Evolutionary conservation across 768 basidiomycete genomes (phyloP), one percentile per base, ranked within the genome.

Genomic region (Leccinum barrowsii): DNA sequence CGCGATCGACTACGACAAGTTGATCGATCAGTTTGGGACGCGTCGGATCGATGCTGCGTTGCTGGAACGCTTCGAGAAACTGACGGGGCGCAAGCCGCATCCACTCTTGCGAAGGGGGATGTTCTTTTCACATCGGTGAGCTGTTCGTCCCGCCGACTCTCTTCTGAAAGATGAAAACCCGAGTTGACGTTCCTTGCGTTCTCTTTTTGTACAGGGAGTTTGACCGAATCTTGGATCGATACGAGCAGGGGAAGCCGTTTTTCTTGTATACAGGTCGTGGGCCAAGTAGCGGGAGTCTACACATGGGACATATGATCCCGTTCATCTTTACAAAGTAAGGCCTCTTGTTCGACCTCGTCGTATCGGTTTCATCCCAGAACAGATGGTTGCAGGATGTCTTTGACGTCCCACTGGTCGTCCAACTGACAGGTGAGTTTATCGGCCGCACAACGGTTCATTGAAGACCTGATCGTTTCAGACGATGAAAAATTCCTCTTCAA

Each of bases 401-500:
- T 71, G 82, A 94, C 60, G 92, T 92, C 7, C 95, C 97, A 5
- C 78, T 98, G 32, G 97, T 99, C 58, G 80, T 99, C 57, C 97
- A 99, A 73, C 82, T 99, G 2, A 99, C 97, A 40, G 94, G 94
- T 90, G 56, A 49, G 79, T 44, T 44, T 51, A 32, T 52, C 17
- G 21, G 47, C 47, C 34, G 35, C 13, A 19, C 22, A 37, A 13
- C 10, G 44, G 21, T 60, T 37, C 15, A 7, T 7, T 7, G 15
- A 7, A 12, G 11, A 17, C 46, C 53, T 19, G 15, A 8, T 50
- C 17, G 42, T 17, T 37, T 21, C 64, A 92, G 97, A 99, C 68
- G 97, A 99, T 73, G 97, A 99, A 72, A 99, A 99, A 73, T 99
- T 98, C 79, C 75, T 99, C 50, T 97, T 99, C 83, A 96, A 98